Base-by-base conservation (phyloP, 1,284 basidiomycete genomes). In the Blastosporella zonata region DNA sequence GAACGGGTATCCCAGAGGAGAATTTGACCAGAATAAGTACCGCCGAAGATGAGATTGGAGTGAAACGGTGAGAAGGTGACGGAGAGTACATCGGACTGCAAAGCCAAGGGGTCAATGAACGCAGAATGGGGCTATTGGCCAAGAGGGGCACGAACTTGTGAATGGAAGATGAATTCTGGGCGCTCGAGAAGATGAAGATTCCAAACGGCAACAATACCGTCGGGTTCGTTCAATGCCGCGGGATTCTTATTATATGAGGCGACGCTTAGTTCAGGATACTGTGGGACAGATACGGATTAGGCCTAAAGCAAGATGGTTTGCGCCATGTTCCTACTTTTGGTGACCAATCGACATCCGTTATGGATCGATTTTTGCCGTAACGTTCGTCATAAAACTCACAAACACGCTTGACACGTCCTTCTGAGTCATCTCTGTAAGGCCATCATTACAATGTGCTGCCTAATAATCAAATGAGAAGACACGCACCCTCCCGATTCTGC, bases 1-100 rank as follows among this genome's bases (percentile, higher is more conserved):
- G 94, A 91, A 38, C 96, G 83, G n/a, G 95, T 98, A 65, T 99
- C 96, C 97, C 97, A 99, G 1, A 99, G 78, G 31, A 99, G 72
- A 48, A 99, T 96, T 71, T 99, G 97, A 6, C 97, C 97, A 22
- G 93, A 96, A 66, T 99, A 98, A 9, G 95, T 97, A 9, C 97
- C 97, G 44, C 97, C 97, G 57, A 98, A 96, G 35, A 99, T 81
- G 6, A 99, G 81, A 58, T 97, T 98, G 0, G 97, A 91, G 66
- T 99, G 95, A 70, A 97, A 99, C 0, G 97, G 95, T 0, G 95
- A 97, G 66, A 99, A 98, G 12, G 88, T 86, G 3, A 97, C 92
- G 1, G 94, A 96, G 10, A 99, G 81, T 12, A 99, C 94, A 62
- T 99, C 97, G 25, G 95, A 97, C 91, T 96, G 70, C 13, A 53